Evolutionary conservation across 208 protist species (phyloP).

Genomic region (Wallacemonas sp.): DNA sequence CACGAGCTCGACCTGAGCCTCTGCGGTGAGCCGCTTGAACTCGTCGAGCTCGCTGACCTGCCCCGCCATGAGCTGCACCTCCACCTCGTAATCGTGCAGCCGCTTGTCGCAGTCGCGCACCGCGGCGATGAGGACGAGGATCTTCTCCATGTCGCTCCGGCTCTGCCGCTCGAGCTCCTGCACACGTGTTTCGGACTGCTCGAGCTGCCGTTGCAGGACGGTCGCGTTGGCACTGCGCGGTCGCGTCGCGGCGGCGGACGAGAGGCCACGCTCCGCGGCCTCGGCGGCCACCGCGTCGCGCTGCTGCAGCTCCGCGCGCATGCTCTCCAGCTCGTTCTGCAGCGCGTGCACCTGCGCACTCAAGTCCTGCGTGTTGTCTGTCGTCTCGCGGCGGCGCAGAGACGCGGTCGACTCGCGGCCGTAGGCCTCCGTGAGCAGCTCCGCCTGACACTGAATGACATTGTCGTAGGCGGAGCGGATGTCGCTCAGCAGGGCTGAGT

Average conservation of each 20-base stretch:
- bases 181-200: conserved; percentile 37
- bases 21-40: conserved; percentile 75
- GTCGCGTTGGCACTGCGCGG: conserved; percentile 9
- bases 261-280: neutral
- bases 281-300: conserved; percentile 28
- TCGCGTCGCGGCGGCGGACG: conserved; percentile 11
- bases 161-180: conserved; percentile 50
- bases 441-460: conserved; percentile 76
- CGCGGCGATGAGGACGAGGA: conserved; percentile 73
- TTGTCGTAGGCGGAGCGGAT: conserved; percentile 82
- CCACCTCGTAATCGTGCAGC: conserved; percentile 61
- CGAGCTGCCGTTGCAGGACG: conserved; percentile 40
- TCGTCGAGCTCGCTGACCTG: conserved; percentile 77
- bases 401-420: conserved; percentile 11
- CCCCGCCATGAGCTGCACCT: conserved; percentile 36
- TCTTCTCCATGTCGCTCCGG: conserved; percentile 72
- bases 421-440: conserved; percentile 59
- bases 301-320: conserved; percentile 32
- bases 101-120: conserved; percentile 77
- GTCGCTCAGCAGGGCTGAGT: conserved; percentile 64
- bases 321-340: conserved; percentile 33
- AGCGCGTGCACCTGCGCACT: conserved; percentile 33
- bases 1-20: conserved; percentile 76
- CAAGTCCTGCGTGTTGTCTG: conserved; percentile 17
- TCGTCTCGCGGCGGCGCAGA: conserved; percentile 27